Evolutionary conservation across 129 eudicot genomes (phyloP).

Genomic region (Arctium minus): DNA sequence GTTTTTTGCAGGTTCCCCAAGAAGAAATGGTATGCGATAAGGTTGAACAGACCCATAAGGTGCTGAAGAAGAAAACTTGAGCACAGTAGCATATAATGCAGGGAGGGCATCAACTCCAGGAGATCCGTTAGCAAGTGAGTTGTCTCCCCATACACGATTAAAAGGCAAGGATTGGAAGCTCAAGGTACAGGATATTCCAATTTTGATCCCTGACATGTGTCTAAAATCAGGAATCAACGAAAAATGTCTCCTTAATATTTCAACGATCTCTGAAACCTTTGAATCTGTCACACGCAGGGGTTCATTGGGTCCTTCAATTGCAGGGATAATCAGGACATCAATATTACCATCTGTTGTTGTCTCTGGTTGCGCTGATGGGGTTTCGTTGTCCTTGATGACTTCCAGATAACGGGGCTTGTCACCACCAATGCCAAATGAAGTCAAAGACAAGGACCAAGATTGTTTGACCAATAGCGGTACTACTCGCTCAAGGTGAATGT

Average conservation of each 20-base stretch:
- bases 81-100: constrained; percentile 78
- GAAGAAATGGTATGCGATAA: constrained; percentile 76
- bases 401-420: constrained; percentile 35
- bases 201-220: constrained; percentile 75
- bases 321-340: constrained; percentile 28
- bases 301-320: constrained; percentile 46
- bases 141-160: constrained; percentile 37
- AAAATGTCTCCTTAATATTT: constrained; percentile 66
- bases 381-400: constrained; percentile 50
- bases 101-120: constrained; percentile 54
- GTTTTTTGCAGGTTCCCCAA: constrained; percentile 53
- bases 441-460: constrained; percentile 83
- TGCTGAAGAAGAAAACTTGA: constrained; percentile 79
- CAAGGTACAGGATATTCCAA: constrained; percentile 62
- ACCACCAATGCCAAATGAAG: constrained; percentile 40
- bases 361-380: constrained; percentile 43
- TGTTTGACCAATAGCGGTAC: constrained; percentile 77
- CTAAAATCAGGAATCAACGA: constrained; percentile 81
- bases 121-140: constrained; percentile 15
- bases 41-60: constrained; percentile 73
- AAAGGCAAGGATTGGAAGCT: constrained; percentile 71
- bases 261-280: constrained; percentile 69
- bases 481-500: constrained; percentile 72
- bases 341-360: constrained; percentile 17
- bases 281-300: constrained; percentile 95